Percentiles rank a stretch among this genome's conserved stretches.
phyloP scores from a whole-genome alignment of 352 stramenopile genomes.

The Phytophthora cryptogea region DNA sequence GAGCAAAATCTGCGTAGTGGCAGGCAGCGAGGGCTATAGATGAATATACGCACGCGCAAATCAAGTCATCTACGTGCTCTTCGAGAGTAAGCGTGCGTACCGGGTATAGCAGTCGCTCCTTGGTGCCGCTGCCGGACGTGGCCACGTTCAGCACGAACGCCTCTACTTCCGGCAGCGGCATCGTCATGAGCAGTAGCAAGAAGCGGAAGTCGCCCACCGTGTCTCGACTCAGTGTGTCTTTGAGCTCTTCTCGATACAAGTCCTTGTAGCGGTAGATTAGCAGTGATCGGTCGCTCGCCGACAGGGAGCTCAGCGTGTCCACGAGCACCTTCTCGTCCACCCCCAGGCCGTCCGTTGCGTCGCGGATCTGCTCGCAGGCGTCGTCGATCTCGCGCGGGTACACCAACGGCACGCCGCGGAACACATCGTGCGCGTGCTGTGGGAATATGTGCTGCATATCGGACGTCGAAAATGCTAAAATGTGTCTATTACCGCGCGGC shows the following conservation, averaged over 20 bases:
- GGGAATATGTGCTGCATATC: conserved; percentile 47
- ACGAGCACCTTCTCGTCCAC: conserved; percentile 73
- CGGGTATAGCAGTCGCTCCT: conserved; percentile 71
- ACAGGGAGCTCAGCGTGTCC: conserved; percentile 47
- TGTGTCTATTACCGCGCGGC: conserved; percentile 7
- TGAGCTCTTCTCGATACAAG: conserved; percentile 59
- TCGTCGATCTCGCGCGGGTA: conserved; percentile 57
- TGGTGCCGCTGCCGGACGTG: conserved; percentile 51
- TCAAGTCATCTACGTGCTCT: neutral
- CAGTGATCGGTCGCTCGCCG: conserved; percentile 56
- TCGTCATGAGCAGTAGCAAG: conserved; percentile 61
- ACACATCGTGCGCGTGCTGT: conserved; percentile 45
- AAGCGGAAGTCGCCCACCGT: conserved; percentile 73
- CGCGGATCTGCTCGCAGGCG: conserved; percentile 55
- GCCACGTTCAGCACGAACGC: conserved; percentile 69
- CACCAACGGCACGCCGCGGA: conserved; percentile 33
- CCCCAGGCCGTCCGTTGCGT: conserved; percentile 70
- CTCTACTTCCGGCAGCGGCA: conserved; percentile 68
- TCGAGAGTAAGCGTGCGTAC: conserved; percentile 29
- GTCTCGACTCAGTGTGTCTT: conserved; percentile 66
- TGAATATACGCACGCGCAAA: neutral
- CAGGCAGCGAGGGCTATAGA: neutral
- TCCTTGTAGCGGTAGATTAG: conserved; percentile 75
- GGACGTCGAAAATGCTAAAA: conserved; percentile 1
- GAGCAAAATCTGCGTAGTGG: conserved; percentile 50